Evolutionary conservation across 108 stramenopile genomes (phyloP), one percentile per base, ranked within the genome.

Genomic region (Skeletonema potamos): DNA sequence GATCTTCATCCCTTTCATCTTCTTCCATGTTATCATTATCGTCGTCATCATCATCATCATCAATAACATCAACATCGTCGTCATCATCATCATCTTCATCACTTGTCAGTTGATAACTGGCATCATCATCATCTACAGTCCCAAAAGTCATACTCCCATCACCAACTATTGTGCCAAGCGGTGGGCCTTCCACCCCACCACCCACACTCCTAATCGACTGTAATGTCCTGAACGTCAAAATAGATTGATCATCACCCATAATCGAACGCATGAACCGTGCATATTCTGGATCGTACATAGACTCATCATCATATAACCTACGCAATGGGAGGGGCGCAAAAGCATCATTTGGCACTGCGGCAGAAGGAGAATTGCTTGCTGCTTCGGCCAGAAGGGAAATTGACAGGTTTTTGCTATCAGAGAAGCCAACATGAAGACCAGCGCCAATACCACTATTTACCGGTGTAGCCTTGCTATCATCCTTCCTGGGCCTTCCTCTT

Each of bases 11-110:
- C 12, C 55, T 32, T 24, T 7, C 66, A 8, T 62, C 58, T 12
- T 61, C 62, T 20, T 64, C 22, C 10, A 58, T 32, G 4, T 28
- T 27, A 13, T 66, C 72, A 44, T 20, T 6, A 18, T 41, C 62
- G 5, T 44, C 36, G 12, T 71, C 71, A 7, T 76, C 76, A 11
- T 82, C 81, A 0, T 81, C 79, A 0, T 77, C 81, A 0, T 82
- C 66, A 1, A 46, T 39, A 3, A 24, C 29, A 2, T 71, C 72
- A 0, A 20, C 62, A 2, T 63, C 62, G 2, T 56, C 63, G 2
- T 72, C 71, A 15, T 82, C 76, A 27, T 82, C 81, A 8, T 81
- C 79, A 10, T 76, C 81, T 30, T 77, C 81, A 8, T 82, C 81
- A 28, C 76, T 77, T 2, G 76, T 82, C 33, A 81, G 43, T n/a